A percentile compares a stretch with the other conserved stretches of the same genome.
phyloP scores from a whole-genome alignment of 2,329 filamentous ascomycete species.

The Salinomyces thailandicus region DNA sequence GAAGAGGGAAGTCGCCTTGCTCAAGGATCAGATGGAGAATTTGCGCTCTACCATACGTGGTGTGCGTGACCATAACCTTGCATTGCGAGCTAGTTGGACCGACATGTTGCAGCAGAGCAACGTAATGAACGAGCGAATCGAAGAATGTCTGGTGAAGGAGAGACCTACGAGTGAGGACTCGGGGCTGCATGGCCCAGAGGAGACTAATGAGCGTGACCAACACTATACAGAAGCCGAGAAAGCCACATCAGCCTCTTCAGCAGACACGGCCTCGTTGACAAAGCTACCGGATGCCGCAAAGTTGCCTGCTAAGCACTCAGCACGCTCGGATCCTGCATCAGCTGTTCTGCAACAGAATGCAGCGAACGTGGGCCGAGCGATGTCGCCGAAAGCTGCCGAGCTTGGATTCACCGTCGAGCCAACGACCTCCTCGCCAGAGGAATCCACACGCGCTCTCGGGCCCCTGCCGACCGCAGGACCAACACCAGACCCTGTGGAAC shows the following conservation, averaged over 20 bases:
- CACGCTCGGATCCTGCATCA: neutral
- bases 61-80: conserved; percentile 1
- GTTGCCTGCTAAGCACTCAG: neutral
- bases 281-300: neutral
- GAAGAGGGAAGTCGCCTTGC: conserved; percentile 3
- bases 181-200: neutral
- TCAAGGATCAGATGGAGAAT: conserved; percentile 4
- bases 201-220: neutral
- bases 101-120: conserved; percentile 1
- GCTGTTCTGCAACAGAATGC: neutral
- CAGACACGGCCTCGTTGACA: neutral
- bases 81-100: neutral
- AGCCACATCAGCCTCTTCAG: neutral
- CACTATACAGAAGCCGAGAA: neutral
- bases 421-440: conserved; percentile 14
- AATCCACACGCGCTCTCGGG: conserved; percentile 14
- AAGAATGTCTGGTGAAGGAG: conserved; percentile 6
- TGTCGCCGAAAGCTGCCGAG: conserved; percentile 4
- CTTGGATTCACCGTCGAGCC: conserved; percentile 11
- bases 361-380: neutral
- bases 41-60: conserved; percentile 1
- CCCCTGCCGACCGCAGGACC: conserved; percentile 8
- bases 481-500: no score
- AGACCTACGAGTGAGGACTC: no score
- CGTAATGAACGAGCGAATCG: conserved; percentile 2